These are phyloP conservation scores for Trametes elegans DNA, from an alignment of 768 basidiomycete species.

Conservation along the genomic window DNA sequence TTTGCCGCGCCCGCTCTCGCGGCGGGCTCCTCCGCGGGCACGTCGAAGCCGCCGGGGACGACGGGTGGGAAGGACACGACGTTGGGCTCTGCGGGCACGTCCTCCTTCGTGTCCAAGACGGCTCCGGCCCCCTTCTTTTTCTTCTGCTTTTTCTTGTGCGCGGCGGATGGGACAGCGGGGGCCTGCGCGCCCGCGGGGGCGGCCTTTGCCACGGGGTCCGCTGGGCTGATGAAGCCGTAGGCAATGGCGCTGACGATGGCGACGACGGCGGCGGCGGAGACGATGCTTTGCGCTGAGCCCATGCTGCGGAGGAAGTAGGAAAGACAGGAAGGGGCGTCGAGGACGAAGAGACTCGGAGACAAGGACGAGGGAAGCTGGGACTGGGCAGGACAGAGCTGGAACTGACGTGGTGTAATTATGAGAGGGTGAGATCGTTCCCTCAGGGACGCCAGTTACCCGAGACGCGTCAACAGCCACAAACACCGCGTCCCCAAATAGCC, in stretches of 20 bases:
- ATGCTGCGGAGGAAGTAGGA: constrained; percentile 7
- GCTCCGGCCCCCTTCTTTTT: constrained; percentile 23
- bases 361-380: background rate
- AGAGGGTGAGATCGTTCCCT: constrained; percentile 2
- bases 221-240: constrained; percentile 26
- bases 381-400: background rate
- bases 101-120: constrained; percentile 4
- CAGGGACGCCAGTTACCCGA: constrained; percentile 7
- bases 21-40: constrained; percentile 19
- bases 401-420: constrained; percentile 20
- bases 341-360: background rate
- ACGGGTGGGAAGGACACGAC: constrained; percentile 37
- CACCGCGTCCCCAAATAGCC: constrained; percentile 15
- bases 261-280: constrained; percentile 17
- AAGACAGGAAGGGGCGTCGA: background rate
- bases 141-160: constrained; percentile 19
- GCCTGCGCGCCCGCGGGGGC: constrained; percentile 2
- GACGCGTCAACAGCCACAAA: constrained; percentile 21
- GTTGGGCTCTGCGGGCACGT: constrained; percentile 23
- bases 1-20: constrained; percentile 33
- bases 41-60: constrained; percentile 48
- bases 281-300: constrained; percentile 24
- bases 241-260: constrained; percentile 22
- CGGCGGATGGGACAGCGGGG: background rate
- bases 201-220: constrained; percentile 19